Conservation (phyloP, 1,284 basidiomycete species). For the Sanguinoderma infundibulare region DNA sequence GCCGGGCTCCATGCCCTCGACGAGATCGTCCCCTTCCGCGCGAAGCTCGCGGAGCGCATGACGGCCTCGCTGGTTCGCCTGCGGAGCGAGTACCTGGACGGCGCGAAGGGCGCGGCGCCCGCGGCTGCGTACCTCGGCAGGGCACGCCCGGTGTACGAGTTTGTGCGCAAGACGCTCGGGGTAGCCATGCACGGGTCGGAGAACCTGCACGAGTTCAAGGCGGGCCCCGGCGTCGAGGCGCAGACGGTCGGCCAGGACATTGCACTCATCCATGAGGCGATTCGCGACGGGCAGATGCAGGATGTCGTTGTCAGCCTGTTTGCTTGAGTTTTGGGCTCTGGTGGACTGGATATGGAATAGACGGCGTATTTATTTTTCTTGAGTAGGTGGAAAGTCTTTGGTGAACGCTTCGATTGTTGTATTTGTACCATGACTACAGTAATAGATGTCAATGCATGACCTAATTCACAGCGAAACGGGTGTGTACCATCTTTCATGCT, state of each 20-base stretch:
- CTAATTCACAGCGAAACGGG: no score
- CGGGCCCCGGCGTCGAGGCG: constrained; percentile 60
- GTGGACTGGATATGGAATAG: no score
- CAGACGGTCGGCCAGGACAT: constrained; percentile 69
- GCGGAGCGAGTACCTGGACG: constrained; percentile 56
- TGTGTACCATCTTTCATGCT: no score
- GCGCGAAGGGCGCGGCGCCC: constrained; percentile 57
- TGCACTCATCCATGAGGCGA: constrained; percentile 73
- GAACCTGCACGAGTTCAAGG: constrained; percentile 59
- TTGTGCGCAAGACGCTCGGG: constrained; percentile 65
- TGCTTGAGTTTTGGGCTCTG: constrained; percentile 29
- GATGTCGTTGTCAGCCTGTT: constrained; percentile 59
- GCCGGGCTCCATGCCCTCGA: constrained; percentile 32
- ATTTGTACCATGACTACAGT: no score
- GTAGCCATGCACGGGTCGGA: constrained; percentile 77
- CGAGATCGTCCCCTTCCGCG: constrained; percentile 56
- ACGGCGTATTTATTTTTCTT: no score
- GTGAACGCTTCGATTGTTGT: no score
- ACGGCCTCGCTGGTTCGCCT: constrained; percentile 52
- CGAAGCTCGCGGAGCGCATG: constrained; percentile 49
- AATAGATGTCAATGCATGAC: no score
- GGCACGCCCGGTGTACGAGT: constrained; percentile 73
- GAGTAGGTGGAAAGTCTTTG: no score
- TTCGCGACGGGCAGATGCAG: constrained; percentile 75
- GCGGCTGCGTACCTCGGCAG: constrained; percentile 65